phyloP scores from a whole-genome alignment of 2,329 filamentous ascomycete genomes.

The Ampelomyces quisqualis region DNA sequence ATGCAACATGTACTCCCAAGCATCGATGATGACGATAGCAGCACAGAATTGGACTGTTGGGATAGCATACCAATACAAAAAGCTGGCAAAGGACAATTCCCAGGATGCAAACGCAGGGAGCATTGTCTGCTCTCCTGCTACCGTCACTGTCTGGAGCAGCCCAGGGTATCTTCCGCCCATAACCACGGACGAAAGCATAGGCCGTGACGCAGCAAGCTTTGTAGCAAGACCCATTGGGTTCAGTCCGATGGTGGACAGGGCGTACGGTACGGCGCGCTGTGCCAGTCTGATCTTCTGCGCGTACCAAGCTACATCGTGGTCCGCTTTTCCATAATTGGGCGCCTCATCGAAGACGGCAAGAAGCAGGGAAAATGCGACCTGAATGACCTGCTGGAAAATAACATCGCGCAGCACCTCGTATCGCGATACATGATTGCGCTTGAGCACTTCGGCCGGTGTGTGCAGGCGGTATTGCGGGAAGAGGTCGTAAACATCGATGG shows the following conservation, averaged over 20 bases:
- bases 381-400: slow-evolving; percentile 85
- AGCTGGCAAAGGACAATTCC: slow-evolving; percentile 74
- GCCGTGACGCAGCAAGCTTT: slow-evolving; percentile 69
- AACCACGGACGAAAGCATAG: slow-evolving; percentile 72
- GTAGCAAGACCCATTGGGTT: slow-evolving; percentile 74
- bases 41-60: slow-evolving; percentile 75
- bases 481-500: slow-evolving; percentile 79
- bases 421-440: slow-evolving; percentile 82
- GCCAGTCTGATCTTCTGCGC: slow-evolving; percentile 76
- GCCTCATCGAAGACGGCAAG: slow-evolving; percentile 71
- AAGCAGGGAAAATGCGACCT: slow-evolving; percentile 69
- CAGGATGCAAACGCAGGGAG: slow-evolving; percentile 77
- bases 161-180: slow-evolving; percentile 80
- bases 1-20: slow-evolving; percentile 98
- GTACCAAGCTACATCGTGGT: slow-evolving; percentile 88
- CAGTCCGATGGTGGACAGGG: slow-evolving; percentile 72
- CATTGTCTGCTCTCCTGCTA: slow-evolving; percentile 51
- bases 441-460: slow-evolving; percentile 85
- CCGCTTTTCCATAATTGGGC: slow-evolving; percentile 73
- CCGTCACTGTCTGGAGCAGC: slow-evolving; percentile 60
- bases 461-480: slow-evolving; percentile 92
- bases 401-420: slow-evolving; percentile 89
- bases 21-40: slow-evolving; percentile 78
- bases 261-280: slow-evolving; percentile 72
- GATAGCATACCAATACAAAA: slow-evolving; percentile 76